Conservation (phyloP, 345 rosid genomes). For the Populus alba region DNA sequence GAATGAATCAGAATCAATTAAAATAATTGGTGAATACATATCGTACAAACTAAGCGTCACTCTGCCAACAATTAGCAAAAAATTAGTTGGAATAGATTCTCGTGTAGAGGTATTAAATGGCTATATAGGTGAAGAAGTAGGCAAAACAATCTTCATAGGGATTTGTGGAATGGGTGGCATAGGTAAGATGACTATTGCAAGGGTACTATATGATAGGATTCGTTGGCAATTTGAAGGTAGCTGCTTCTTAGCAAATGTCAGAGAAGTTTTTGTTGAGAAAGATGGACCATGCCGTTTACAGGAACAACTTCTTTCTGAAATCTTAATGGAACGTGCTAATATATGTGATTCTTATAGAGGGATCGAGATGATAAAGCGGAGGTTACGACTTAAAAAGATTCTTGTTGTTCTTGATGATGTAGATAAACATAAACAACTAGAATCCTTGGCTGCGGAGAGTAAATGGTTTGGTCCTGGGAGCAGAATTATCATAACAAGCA, state of each 20-base stretch:
- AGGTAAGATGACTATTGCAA: conserved; percentile 2
- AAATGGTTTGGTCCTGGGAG: conserved; percentile 13
- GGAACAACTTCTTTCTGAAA: conserved; percentile 5
- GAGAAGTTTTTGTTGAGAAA: not conserved
- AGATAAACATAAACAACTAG: not conserved
- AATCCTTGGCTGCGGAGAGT: not conserved
- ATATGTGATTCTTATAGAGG: not conserved
- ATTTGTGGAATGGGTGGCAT: conserved; percentile 10
- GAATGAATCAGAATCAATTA: not conserved
- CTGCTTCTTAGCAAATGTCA: conserved; percentile 15
- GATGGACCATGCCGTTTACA: not conserved
- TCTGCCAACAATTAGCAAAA: not conserved
- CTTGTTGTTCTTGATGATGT: conserved; percentile 20
- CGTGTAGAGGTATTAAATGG: not conserved
- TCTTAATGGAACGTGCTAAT: not conserved
- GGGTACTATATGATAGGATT: not conserved
- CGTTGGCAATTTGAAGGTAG: not conserved
- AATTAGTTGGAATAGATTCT: not conserved
- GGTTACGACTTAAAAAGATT: not conserved
- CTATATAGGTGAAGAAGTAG: too few relatives aligned
- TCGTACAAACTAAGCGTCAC: not conserved
- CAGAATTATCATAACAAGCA: conserved; percentile 18
- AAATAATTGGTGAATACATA: not conserved
- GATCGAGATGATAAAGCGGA: not conserved
- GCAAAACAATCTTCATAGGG: not conserved